Percentiles rank a stretch among this genome's conserved stretches.
Conservation (phyloP, 805 yeast genomes). For the Candida cerambycidarum region DNA sequence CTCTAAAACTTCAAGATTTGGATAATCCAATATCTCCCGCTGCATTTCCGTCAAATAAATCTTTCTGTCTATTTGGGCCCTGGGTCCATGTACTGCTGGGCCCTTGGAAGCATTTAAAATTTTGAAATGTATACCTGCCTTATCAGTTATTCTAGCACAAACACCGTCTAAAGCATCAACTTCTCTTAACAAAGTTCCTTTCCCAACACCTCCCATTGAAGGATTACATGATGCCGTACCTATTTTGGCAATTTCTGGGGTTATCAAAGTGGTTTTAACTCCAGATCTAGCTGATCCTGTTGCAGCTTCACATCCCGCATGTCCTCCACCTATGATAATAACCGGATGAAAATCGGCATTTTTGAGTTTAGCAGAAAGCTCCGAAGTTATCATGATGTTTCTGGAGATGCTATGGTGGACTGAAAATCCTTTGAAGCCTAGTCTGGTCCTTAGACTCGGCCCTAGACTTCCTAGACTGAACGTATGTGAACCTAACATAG, state of each 20-base stretch:
- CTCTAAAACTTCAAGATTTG: conserved; percentile 58
- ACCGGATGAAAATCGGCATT: conserved; percentile 53
- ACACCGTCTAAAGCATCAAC: conserved; percentile 97
- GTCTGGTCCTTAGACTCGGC: neutral
- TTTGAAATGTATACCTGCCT: conserved; percentile 90
- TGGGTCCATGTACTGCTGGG: conserved; percentile 97
- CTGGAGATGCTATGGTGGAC: conserved; percentile 8
- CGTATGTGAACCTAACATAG: no score
- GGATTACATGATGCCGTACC: conserved; percentile 98
- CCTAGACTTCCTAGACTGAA: no score
- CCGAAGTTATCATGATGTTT: conserved; percentile 33
- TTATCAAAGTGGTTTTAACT: conserved; percentile 63
- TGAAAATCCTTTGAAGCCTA: no score
- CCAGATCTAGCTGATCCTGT: conserved; percentile 90
- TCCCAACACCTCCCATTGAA: conserved; percentile 97
- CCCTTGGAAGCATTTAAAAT: conserved; percentile 85
- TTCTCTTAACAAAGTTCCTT: conserved; percentile 88
- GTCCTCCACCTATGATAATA: conserved; percentile 95
- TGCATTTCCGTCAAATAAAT: conserved; percentile 84
- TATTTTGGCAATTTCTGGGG: conserved; percentile 71
- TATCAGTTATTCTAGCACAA: conserved; percentile 80
- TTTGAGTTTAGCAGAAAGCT: conserved; percentile 29
- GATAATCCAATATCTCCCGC: conserved; percentile 51
- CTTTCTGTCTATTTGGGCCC: conserved; percentile 92
- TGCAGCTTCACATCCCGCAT: conserved; percentile 98